phyloP scores from a whole-genome alignment of 176 grass and related monocot species.

The Canna indica region DNA sequence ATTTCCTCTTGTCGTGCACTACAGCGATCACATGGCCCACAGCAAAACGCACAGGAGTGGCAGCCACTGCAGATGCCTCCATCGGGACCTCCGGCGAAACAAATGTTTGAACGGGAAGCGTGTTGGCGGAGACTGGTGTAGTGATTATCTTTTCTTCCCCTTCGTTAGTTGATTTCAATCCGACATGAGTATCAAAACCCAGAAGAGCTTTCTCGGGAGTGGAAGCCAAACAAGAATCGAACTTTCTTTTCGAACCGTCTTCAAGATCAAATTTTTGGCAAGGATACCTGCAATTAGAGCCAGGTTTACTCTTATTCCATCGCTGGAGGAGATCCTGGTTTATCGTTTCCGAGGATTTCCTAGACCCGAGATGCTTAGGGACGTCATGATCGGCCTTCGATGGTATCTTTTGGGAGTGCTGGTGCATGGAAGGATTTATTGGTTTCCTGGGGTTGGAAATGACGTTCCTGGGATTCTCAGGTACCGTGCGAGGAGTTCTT shows the following conservation, averaged over 20 bases:
- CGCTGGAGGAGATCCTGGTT: constrained; percentile 4
- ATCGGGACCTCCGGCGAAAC: constrained; percentile 75
- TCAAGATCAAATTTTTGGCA: constrained; percentile 19
- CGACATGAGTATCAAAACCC: background rate
- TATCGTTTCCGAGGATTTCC: constrained; percentile 17
- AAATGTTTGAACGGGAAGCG: constrained; percentile 67
- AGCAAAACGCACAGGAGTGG: constrained; percentile 68
- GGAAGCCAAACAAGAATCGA: background rate
- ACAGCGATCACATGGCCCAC: constrained; percentile 50
- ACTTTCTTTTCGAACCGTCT: constrained; percentile 18
- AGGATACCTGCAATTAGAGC: background rate
- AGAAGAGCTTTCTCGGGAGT: constrained; percentile 22
- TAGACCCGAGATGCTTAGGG: background rate
- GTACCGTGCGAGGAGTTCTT: background rate
- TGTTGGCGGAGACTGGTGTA: constrained; percentile 31
- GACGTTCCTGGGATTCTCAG: background rate
- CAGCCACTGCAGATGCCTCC: constrained; percentile 22
- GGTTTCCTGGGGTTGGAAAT: background rate
- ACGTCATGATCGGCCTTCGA: background rate
- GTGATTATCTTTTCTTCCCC: constrained; percentile 7
- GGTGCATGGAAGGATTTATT: background rate
- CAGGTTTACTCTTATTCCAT: background rate
- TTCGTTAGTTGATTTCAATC: constrained; percentile 43
- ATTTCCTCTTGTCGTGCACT: constrained; percentile 62
- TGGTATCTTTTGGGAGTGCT: background rate